Evolutionary conservation across 768 basidiomycete species (phyloP), one percentile per base, ranked within the genome.

Genomic region (Mycena kentingensis): DNA sequence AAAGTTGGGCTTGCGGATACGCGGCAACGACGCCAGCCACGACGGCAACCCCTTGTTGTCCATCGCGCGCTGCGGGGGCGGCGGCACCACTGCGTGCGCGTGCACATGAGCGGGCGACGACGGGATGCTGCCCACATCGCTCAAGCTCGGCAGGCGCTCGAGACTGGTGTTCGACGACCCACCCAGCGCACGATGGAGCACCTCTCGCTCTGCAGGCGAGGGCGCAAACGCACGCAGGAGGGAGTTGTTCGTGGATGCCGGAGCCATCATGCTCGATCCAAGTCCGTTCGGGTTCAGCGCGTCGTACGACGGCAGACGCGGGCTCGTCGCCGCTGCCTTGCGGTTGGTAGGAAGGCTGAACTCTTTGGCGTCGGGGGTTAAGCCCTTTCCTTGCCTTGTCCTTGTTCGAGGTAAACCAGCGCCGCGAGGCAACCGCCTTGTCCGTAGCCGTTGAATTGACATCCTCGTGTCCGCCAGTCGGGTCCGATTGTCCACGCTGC

Each of bases 181-280:
- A 41, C 87, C 85, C 13, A 93, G 70, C n/a, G 81, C 88, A 46
- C 90, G 85, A 60, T 88, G 84, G 27, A 94, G 78, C 45, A 80
- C 90, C 69, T 91, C 87, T 36, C 91, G 88, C 76, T 94, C 91
- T 56, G 85, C 90, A 48, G 86, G 88, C 57, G 90, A 93, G 27
- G 90, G 91, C 29, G 89, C 90, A 67, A 94, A 94, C 16, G 90
- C 91, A 63, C 88, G 89, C 51, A 90, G 74, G 19, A 83, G 69
- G 26, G 78, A 79, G 39, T 70, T 75, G 41, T 65, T 78, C 10
- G 77, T 74, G 4, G 82, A 77, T 3, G 77, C 64, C 1, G 75
- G 60, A 1, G 72, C 54, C 37, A 71, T 57, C 41, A 67, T 55
- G 46, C 62, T 64, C 15, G 70, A 57, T 35, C 71, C 72, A 12